Conservation (phyloP, 805 yeast genomes). For the Pichia nakasei region DNA sequence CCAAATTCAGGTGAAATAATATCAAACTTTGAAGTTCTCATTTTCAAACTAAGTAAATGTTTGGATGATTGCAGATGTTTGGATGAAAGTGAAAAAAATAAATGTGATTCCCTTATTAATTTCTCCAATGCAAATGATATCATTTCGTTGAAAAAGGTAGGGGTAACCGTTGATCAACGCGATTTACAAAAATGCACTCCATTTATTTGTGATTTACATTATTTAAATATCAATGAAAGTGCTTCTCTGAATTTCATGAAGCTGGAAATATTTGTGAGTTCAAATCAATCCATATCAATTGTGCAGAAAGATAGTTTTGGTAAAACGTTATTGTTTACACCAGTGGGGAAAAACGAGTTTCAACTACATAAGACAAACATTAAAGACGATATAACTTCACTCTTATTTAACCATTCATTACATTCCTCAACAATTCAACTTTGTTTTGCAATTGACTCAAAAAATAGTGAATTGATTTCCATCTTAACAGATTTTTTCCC, state of each 20-base stretch:
- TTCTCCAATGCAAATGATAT: conserved; percentile 21
- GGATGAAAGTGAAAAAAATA: conserved; percentile 19
- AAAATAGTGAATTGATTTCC: background rate
- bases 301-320: conserved; percentile 24
- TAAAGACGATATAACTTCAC: conserved; percentile 2
- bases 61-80: conserved; percentile 15
- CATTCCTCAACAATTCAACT: conserved; percentile 7
- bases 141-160: conserved; percentile 12
- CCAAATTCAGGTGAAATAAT: conserved; percentile 15
- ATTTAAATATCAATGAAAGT: conserved; percentile 17
- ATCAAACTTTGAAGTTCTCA: conserved; percentile 19
- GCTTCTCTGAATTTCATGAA: conserved; percentile 14
- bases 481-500: conserved; percentile 10
- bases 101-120: conserved; percentile 10
- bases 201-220: conserved; percentile 19
- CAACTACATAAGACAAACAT: conserved; percentile 13
- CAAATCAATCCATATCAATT: conserved; percentile 16
- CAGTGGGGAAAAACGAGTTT: conserved; percentile 24
- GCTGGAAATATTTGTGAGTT: conserved; percentile 3
- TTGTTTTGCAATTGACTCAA: conserved; percentile 6
- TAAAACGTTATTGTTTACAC: conserved; percentile 28
- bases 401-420: conserved; percentile 13
- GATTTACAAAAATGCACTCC: background rate
- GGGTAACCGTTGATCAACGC: conserved; percentile 13
- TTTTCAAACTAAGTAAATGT: conserved; percentile 13